Percentiles rank a stretch among this genome's conserved stretches.
phyloP scores from a whole-genome alignment of 148 eudicot species.

The Chenopodium album region DNA sequence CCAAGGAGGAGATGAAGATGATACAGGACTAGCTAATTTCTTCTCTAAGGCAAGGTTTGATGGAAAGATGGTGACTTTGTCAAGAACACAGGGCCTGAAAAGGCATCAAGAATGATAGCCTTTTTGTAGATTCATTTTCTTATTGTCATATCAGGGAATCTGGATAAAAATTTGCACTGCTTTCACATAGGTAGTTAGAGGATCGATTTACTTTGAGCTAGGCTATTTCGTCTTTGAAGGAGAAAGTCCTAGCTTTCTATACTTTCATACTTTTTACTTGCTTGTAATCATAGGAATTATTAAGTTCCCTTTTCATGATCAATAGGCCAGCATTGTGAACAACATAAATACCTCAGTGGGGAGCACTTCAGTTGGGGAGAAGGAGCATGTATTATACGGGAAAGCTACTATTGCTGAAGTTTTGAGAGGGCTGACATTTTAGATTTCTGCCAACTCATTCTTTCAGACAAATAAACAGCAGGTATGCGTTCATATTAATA shows the following conservation, averaged over 20 bases:
- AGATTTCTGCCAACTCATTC: conserved; percentile 98
- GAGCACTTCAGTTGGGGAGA: conserved; percentile 89
- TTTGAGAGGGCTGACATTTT: conserved; percentile 80
- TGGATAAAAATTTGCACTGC: no score
- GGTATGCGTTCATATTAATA: conserved; percentile 38
- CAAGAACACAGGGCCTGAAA: no score
- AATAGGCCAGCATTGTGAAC: conserved; percentile 87
- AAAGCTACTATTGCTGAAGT: conserved; percentile 78
- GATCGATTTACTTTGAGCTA: no score
- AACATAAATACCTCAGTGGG: conserved; percentile 92
- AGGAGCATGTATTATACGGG: conserved; percentile 70
- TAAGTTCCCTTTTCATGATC: conserved; percentile 8
- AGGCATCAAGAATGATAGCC: no score
- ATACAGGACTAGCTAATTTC: no score
- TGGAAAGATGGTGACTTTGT: no score
- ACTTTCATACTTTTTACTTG: background rate
- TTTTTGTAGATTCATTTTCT: no score
- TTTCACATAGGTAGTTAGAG: no score
- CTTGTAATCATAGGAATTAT: background rate
- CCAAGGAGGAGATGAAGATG: no score
- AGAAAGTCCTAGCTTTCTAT: background rate
- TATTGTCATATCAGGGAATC: no score
- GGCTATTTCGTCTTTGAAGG: background rate
- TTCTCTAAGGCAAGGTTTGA: no score
- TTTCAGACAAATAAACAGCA: conserved; percentile 93